Percentiles rank a stretch among this genome's conserved stretches.
phyloP scores from a whole-genome alignment of 73 alveolate genomes.

The Stentor coeruleus region DNA sequence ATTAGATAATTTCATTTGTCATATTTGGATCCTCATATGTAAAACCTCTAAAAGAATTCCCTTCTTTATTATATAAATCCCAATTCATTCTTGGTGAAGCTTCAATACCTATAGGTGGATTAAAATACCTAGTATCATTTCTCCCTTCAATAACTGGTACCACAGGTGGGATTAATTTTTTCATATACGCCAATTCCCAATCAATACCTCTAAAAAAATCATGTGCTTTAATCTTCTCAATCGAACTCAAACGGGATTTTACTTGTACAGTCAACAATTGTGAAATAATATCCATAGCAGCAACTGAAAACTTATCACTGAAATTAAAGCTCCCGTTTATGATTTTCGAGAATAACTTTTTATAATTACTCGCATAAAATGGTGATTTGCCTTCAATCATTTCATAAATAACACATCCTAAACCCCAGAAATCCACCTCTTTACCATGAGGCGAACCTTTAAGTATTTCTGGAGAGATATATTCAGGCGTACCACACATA shows the following conservation, averaged over 20 bases:
- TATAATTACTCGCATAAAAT: background rate
- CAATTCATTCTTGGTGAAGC: no score
- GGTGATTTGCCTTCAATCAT: conserved; percentile 52
- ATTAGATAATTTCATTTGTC: no score
- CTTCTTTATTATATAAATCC: background rate
- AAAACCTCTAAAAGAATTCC: background rate
- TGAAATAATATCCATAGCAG: conserved; percentile 35
- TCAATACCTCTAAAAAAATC: conserved; percentile 47
- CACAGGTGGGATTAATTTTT: background rate
- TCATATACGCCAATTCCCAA: background rate
- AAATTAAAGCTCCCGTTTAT: background rate
- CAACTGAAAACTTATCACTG: conserved; percentile 27
- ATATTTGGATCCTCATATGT: no score
- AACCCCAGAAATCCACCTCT: conserved; percentile 54
- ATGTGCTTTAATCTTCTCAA: conserved; percentile 49
- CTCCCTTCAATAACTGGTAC: no score
- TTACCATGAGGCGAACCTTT: conserved; percentile 45
- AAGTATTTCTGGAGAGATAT: conserved; percentile 31
- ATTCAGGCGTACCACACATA: conserved; percentile 33
- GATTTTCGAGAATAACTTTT: background rate
- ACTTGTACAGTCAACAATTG: conserved; percentile 42
- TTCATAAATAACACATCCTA: conserved; percentile 46
- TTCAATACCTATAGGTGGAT: no score
- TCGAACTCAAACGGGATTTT: conserved; percentile 38
- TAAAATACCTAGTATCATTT: no score